Percentiles rank a stretch among this genome's conserved stretches.
phyloP scores from a whole-genome alignment of 1,284 basidiomycete species.

The Apiotrichum akiyoshidainum region DNA sequence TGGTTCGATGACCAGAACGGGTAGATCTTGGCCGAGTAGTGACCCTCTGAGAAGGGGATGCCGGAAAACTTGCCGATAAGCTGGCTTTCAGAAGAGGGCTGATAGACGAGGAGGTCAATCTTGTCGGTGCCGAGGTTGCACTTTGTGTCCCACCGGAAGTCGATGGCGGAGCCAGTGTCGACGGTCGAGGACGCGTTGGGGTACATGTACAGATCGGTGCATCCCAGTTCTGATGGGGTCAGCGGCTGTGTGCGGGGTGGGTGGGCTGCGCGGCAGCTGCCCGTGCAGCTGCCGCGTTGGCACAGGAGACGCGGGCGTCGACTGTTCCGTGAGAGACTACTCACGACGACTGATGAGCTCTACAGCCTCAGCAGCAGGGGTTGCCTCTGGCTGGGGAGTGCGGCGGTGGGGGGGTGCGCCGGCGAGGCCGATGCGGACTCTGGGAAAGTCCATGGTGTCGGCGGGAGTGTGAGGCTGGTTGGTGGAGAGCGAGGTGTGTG shows the following conservation, averaged over 20 bases:
- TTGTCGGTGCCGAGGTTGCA: slow-evolving; percentile 52
- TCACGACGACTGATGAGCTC: background rate
- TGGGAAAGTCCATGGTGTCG: slow-evolving; percentile 2
- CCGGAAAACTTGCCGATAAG: slow-evolving; percentile 64
- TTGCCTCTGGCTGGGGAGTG: background rate
- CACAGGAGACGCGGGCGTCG: background rate
- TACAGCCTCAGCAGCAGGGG: background rate
- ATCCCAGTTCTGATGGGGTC: background rate
- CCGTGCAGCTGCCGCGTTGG: background rate
- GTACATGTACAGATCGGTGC: slow-evolving; percentile 60
- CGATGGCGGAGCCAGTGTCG: slow-evolving; percentile 58
- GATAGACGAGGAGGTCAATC: slow-evolving; percentile 73
- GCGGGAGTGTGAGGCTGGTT: no score
- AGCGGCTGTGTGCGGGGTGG: background rate
- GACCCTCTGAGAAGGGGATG: slow-evolving; percentile 60
- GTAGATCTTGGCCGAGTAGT: slow-evolving; percentile 57
- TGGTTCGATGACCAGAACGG: slow-evolving; percentile 77
- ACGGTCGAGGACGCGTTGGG: slow-evolving; percentile 60
- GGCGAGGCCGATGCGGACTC: slow-evolving; percentile 10
- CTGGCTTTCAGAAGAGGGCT: slow-evolving; percentile 53
- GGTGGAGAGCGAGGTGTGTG: no score
- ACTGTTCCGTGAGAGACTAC: background rate
- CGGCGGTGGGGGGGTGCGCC: background rate
- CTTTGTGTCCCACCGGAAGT: slow-evolving; percentile 69
- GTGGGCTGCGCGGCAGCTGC: background rate